Base-by-base conservation (phyloP, 257 asterid genomes). In the Fraxinus anomala region DNA sequence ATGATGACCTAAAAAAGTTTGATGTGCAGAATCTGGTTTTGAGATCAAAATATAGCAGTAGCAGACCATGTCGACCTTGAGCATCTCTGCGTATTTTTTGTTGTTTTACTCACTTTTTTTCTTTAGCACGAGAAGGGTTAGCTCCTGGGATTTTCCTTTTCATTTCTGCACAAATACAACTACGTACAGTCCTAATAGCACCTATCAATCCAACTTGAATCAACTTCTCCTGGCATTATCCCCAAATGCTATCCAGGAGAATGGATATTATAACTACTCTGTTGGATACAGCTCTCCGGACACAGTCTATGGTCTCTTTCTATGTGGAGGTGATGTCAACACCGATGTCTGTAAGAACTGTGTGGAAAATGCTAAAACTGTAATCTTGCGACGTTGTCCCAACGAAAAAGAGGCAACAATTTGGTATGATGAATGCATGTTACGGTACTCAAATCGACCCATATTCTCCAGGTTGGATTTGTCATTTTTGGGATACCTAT, bases 301-400 rank as follows among this genome's bases (percentile, higher is more conserved):
- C 56, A 26, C 37, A 28, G 71, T 26, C 40, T 36, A 77, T 37
- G 81, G 76, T 8, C 66, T 56, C 30, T 77, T 70, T 63, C 24
- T 54, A 3, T 77, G 76, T 24, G 28, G 76, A 12, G 76, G 81
- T 16, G 76, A 77, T 9, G 31, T 77, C 10, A 30, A 68, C 3
- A 4, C 33, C 4, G 5, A 40, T 19, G 65, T 9, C 1, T 77
- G 76, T 21, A 3, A 36, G 6, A 4, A 7, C 1, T 77, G 81
- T 30, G 76, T 54, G 23, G 4, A 0, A n/a, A 19, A 33, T 11
- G 76, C 76, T 36, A 23, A 13, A 4, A 12, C 7, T 23, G 28
- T 24, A 7, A 59, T 70, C 12, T 14, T 70, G 26, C 36, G 1
- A 10, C 13, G 2, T 7, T 77, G 81, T 49, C 76, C 72, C 14